Percentiles rank a stretch among this genome's conserved stretches.
phyloP scores from a whole-genome alignment of 2,329 filamentous ascomycete species.

The Botryotinia globosa region DNA sequence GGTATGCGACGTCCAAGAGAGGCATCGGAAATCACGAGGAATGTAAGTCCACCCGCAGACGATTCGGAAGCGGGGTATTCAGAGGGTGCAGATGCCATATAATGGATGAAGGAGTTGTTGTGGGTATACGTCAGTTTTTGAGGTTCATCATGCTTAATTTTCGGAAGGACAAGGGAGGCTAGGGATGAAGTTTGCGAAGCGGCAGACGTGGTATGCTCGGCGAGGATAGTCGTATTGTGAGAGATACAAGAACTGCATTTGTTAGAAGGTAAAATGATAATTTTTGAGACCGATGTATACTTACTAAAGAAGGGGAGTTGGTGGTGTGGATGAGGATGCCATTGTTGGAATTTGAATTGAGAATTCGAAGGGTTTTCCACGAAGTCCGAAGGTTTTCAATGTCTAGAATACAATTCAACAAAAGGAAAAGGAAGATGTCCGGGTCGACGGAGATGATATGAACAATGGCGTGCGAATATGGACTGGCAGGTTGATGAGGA shows the following conservation, averaged over 20 bases:
- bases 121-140: constrained; percentile 95
- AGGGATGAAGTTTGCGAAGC: constrained; percentile 81
- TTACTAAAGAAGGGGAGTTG: constrained; percentile 72
- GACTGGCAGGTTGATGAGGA: neutral
- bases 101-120: constrained; percentile 90
- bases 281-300: constrained; percentile 32
- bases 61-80: constrained; percentile 53
- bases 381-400: neutral
- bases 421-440: neutral
- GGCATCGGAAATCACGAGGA: constrained; percentile 82
- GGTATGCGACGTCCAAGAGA: constrained; percentile 82
- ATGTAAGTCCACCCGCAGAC: constrained; percentile 79
- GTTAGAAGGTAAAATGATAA: constrained; percentile 17
- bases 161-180: constrained; percentile 90
- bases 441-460: neutral
- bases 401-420: neutral
- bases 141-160: constrained; percentile 76
- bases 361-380: neutral
- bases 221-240: constrained; percentile 86
- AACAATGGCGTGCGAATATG: neutral
- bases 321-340: constrained; percentile 67
- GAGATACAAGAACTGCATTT: constrained; percentile 79
- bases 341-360: constrained; percentile 43
- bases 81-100: constrained; percentile 80
- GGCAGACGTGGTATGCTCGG: constrained; percentile 86